A percentile compares a stretch with the other conserved stretches of the same genome.
Conservation (phyloP, 1,284 basidiomycete genomes). For the Entoloma clypeatum region DNA sequence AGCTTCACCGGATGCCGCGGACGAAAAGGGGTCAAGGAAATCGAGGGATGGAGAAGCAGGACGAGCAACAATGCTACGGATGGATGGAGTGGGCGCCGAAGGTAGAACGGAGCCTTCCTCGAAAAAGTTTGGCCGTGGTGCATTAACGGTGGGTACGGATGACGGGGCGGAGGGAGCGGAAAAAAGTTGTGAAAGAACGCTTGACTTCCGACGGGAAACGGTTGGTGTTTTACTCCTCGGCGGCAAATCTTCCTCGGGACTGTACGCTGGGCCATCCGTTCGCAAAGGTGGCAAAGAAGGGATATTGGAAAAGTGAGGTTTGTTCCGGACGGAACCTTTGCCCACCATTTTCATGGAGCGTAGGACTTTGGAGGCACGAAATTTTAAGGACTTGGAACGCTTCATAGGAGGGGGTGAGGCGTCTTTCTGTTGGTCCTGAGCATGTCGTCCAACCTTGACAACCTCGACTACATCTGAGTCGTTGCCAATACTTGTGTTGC, state of each 20-base stretch:
- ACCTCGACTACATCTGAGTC: constrained; percentile 65
- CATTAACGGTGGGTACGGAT: constrained; percentile 25
- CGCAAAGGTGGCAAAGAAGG: constrained; percentile 28
- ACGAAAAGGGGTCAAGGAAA: constrained; percentile 7
- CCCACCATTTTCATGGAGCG: constrained; percentile 56
- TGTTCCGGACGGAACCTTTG: constrained; percentile 34
- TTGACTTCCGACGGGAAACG: constrained; percentile 32
- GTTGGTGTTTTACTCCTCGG: constrained; percentile 22
- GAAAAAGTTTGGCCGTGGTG: no score
- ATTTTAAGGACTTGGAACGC: constrained; percentile 50
- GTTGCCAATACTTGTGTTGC: constrained; percentile 30
- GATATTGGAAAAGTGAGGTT: constrained; percentile 35
- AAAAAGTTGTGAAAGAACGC: constrained; percentile 37
- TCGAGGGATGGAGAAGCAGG: constrained; percentile 10
- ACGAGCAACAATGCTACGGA: constrained; percentile 5
- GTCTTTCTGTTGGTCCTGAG: constrained; percentile 19
- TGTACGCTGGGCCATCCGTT: no score
- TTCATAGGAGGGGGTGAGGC: constrained; percentile 30
- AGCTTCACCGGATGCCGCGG: constrained; percentile 11
- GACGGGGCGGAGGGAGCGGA: constrained; percentile 23
- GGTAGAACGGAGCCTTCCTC: constrained; percentile 9
- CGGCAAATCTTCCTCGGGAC: constrained; percentile 8
- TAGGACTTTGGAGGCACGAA: constrained; percentile 58
- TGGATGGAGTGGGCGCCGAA: constrained; percentile 5
- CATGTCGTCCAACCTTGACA: constrained; percentile 52